phyloP scores from a whole-genome alignment of 768 basidiomycete species.

The Pleurotus ostreatus region DNA sequence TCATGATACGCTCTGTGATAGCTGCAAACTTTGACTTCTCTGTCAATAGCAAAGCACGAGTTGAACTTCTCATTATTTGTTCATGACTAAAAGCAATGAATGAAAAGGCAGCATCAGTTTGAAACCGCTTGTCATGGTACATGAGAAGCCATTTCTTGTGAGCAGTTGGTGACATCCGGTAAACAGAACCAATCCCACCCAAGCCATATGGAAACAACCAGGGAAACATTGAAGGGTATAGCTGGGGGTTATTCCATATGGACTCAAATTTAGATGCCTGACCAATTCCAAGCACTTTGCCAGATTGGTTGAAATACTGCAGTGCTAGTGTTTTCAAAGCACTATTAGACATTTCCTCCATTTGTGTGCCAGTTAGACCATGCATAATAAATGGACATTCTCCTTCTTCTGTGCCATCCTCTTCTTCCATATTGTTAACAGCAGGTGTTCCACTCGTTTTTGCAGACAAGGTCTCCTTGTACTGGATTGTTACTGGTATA shows the following conservation, averaged over 20 bases:
- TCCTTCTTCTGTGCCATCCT: conserved; percentile 15
- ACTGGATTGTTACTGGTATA: conserved; percentile 12
- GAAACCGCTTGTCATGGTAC: conserved; percentile 20
- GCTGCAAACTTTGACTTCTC: conserved; percentile 21
- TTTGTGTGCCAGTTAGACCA: conserved; percentile 18
- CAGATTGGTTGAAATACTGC: conserved; percentile 12
- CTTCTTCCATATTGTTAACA: conserved; percentile 3
- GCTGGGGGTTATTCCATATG: conserved; percentile 16
- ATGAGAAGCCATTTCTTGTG: conserved; percentile 19
- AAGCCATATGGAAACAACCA: conserved; percentile 38
- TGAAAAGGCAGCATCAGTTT: conserved; percentile 12
- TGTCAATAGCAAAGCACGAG: conserved; percentile 22
- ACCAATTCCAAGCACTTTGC: conserved; percentile 18
- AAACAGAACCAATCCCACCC: conserved; percentile 20
- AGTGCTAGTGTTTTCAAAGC: conserved; percentile 11
- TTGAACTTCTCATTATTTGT: conserved; percentile 13
- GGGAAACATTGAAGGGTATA: conserved; percentile 28
- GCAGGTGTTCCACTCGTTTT: conserved; percentile 8
- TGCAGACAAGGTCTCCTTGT: conserved; percentile 5
- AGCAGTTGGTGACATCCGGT: neutral
- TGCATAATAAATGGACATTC: neutral
- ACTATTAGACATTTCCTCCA: conserved; percentile 11
- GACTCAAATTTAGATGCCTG: neutral
- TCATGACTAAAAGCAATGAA: conserved; percentile 13
- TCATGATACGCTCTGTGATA: conserved; percentile 18